A percentile compares a stretch with the other conserved stretches of the same genome.
phyloP scores from a whole-genome alignment of 73 alveolate genomes.

The Stentor roeselii region DNA sequence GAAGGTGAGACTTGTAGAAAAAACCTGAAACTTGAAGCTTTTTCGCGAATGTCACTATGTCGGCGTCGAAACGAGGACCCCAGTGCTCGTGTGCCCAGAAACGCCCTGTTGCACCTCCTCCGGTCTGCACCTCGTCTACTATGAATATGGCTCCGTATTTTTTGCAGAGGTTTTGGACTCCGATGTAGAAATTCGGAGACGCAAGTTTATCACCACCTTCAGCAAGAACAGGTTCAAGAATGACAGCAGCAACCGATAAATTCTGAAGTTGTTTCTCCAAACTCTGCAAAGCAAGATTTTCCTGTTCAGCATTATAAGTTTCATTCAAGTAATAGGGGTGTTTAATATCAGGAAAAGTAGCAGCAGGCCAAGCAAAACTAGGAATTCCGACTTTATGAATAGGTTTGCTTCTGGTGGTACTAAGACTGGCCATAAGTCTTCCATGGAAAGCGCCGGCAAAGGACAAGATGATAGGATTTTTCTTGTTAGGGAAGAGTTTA shows the following conservation, averaged over 20 bases:
- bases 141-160: conserved; percentile 37
- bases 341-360: conserved; percentile 38
- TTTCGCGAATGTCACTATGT: conserved; percentile 32
- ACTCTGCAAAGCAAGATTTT: conserved; percentile 23
- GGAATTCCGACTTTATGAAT: conserved; percentile 35
- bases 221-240: conserved; percentile 31
- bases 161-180: conserved; percentile 15
- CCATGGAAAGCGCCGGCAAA: conserved; percentile 31
- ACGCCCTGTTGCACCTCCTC: conserved; percentile 42
- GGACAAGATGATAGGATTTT: not conserved
- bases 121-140: conserved; percentile 41
- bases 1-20: conserved; percentile 16
- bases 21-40: conserved; percentile 23
- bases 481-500: not conserved
- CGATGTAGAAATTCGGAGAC: conserved; percentile 28
- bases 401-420: not conserved
- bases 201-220: conserved; percentile 34
- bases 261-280: conserved; percentile 21
- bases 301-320: conserved; percentile 21
- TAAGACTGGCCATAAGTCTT: not conserved
- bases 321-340: conserved; percentile 14
- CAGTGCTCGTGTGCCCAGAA: conserved; percentile 50
- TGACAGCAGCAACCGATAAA: conserved; percentile 34
- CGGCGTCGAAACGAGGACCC: conserved; percentile 31
- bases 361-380: conserved; percentile 28